Conservation (phyloP, 1,139 yeast species). For the Debaryomyces subglobosus region DNA sequence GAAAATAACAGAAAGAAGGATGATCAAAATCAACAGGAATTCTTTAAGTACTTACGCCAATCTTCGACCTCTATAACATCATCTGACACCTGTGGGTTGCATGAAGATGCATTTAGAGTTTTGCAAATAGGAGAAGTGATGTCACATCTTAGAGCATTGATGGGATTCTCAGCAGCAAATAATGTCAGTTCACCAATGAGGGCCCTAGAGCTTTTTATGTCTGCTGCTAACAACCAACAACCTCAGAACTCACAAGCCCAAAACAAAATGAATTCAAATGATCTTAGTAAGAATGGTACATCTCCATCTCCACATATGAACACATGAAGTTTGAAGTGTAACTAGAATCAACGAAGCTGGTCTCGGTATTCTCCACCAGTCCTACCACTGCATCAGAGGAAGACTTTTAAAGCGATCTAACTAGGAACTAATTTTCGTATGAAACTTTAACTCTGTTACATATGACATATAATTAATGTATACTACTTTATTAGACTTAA, state of each 20-base stretch:
- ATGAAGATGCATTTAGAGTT: conserved; percentile 64
- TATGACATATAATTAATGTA: neutral
- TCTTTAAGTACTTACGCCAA: conserved; percentile 26
- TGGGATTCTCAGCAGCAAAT: conserved; percentile 55
- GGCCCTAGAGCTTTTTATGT: conserved; percentile 57
- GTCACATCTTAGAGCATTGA: conserved; percentile 66
- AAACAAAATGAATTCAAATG: conserved; percentile 1
- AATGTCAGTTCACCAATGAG: conserved; percentile 56
- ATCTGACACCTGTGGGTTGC: conserved; percentile 56
- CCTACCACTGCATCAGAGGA: neutral
- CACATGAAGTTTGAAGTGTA: neutral
- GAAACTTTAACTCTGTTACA: neutral
- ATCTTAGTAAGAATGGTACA: neutral
- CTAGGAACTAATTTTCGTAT: neutral
- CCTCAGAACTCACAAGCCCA: neutral
- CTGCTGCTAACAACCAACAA: conserved; percentile 30
- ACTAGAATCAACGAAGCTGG: neutral
- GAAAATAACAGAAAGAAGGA: conserved; percentile 24
- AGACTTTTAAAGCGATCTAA: neutral
- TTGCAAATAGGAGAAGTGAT: conserved; percentile 78
- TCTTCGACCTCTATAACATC: conserved; percentile 29
- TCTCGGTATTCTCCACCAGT: neutral
- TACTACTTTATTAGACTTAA: neutral
- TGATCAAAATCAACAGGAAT: conserved; percentile 16
- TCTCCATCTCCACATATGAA: neutral